Evolutionary conservation across 2,329 filamentous ascomycete species (phyloP).

Genomic region (Canariomyces notabilis): DNA sequence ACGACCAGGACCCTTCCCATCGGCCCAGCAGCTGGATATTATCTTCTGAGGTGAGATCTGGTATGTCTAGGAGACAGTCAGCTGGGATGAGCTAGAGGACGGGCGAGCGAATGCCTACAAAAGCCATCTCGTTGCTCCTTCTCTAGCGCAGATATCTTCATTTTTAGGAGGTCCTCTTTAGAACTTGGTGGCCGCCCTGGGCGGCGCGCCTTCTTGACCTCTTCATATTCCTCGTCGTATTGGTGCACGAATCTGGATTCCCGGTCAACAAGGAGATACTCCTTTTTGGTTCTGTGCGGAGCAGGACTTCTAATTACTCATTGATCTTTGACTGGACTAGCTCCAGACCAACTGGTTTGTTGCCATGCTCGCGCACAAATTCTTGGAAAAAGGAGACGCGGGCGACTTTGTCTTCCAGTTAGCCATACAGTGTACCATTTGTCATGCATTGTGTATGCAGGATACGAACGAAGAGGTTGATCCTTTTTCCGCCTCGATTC

Average conservation of each 20-base stretch:
- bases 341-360: constrained; percentile 47
- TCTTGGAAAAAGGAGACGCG: constrained; percentile 69
- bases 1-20: constrained; percentile 84
- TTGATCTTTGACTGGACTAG: constrained; percentile 58
- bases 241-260: constrained; percentile 56
- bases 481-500: constrained; percentile 68
- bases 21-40: constrained; percentile 60
- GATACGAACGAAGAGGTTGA: constrained; percentile 60
- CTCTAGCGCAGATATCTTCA: constrained; percentile 64
- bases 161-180: constrained; percentile 70
- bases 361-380: constrained; percentile 48
- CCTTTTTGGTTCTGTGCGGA: not conserved
- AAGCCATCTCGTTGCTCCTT: constrained; percentile 82
- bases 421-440: not conserved
- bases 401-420: constrained; percentile 48
- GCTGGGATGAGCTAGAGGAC: not conserved
- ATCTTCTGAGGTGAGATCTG: constrained; percentile 65
- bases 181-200: constrained; percentile 73
- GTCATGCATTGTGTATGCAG: not conserved
- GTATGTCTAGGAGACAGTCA: constrained; percentile 49
- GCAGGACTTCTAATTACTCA: constrained; percentile 50
- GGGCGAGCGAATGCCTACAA: constrained; percentile 47
- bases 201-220: constrained; percentile 63
- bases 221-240: constrained; percentile 64
- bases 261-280: constrained; percentile 17